Base-by-base conservation (phyloP, 352 stramenopile species). In the Phytophthora europaea region DNA sequence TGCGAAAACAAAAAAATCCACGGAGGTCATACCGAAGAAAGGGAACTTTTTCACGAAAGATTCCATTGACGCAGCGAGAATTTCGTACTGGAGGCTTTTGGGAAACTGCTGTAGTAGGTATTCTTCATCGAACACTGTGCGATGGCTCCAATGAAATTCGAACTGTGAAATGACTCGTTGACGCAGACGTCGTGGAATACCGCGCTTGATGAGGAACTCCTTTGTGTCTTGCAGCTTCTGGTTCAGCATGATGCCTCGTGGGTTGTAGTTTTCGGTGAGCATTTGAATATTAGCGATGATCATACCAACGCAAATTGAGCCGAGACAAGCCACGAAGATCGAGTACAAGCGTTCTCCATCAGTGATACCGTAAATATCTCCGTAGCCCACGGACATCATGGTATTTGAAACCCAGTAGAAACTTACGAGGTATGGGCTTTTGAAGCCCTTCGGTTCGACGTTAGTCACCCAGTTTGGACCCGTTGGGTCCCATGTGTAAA, bases 351-450 rank as follows among this genome's bases (percentile, higher is more conserved):
- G 79, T 61, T 98, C 92, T 22, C 64, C 69, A 38, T 95, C 86
- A 0, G 88, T 97, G 54, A 96, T 79, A 3, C 85, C 87, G 38
- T 86, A 92, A 51, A 98, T 95, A 38, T 98, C 94, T 18, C 94
- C 94, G 60, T 98, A 98, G 0, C 94, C 93, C 34, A 98, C 91
- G 0, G 91, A 96, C 91, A 98, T 98, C 82, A 98, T 97, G 8
- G 93, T 98, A 54, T 96, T 96, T 0, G 94, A 90, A 33, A 95
- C 95, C 92, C 91, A 98, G 77, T 98, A 98, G 61, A 98, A 94
- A 69, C 86, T 91, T 10, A 93, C 87, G 13, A 98, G 72, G 72
- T 98, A 98, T 55, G 95, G 89, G 38, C 83, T 77, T 45, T 62
- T 18, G 33, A 95, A 67, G 3, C 85, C 80, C 5, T 88, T 57